These are phyloP conservation scores for Didymella pomorum DNA, from an alignment of 2,329 filamentous ascomycete genomes.

Conservation along the genomic window DNA sequence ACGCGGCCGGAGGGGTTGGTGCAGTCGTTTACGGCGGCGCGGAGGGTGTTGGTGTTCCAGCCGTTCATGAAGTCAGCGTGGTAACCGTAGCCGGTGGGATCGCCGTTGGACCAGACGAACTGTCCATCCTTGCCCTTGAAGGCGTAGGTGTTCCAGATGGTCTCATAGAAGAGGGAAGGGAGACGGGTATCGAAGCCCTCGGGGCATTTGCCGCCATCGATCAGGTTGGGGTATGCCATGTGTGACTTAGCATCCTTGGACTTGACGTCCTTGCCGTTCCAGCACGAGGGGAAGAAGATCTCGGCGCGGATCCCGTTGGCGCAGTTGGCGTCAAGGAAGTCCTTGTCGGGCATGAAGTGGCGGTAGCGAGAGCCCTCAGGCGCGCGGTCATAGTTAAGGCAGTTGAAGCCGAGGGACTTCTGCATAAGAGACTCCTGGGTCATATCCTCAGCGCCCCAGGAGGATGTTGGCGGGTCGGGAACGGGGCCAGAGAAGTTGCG, in stretches of 20 bases:
- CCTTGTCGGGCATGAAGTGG: conserved; percentile 82
- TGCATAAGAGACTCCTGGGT: conserved; percentile 76
- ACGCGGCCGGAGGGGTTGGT: conserved; percentile 74
- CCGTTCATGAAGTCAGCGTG: conserved; percentile 77
- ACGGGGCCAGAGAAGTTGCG: conserved; percentile 65
- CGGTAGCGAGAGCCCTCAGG: conserved; percentile 80
- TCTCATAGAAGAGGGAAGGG: conserved; percentile 67
- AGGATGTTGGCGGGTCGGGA: conserved; percentile 72
- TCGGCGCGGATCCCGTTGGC: conserved; percentile 77
- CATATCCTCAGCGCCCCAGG: conserved; percentile 69
- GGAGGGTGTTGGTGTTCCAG: conserved; percentile 72
- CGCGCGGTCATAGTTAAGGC: conserved; percentile 75
- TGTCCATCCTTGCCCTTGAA: conserved; percentile 62
- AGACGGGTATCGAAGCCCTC: conserved; percentile 62
- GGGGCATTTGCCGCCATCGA: conserved; percentile 64
- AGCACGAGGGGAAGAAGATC: conserved; percentile 78
- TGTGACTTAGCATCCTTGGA: conserved; percentile 70
- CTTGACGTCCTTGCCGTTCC: conserved; percentile 68
- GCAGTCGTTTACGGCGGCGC: conserved; percentile 75
- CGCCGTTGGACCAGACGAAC: conserved; percentile 75
- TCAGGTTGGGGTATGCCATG: conserved; percentile 67
- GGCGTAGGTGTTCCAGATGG: conserved; percentile 62
- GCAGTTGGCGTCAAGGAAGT: conserved; percentile 81
- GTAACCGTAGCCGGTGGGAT: conserved; percentile 75
- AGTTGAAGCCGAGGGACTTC: conserved; percentile 93